Percentiles rank a stretch among this genome's conserved stretches.
Conservation (phyloP, 129 eudicot species). For the Saussurea involucrata region DNA sequence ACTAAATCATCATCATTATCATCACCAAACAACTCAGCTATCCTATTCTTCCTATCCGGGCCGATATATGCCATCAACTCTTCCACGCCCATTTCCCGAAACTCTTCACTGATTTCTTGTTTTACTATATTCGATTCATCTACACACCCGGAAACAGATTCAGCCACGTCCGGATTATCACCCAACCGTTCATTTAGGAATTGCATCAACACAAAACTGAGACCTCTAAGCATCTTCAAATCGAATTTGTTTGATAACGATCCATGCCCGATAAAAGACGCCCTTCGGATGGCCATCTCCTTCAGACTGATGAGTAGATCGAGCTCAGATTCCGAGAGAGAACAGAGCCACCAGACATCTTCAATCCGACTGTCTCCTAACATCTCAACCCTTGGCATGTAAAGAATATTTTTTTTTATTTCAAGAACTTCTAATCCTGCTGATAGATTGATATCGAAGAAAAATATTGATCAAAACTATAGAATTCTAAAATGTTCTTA, state of each 20-base stretch:
- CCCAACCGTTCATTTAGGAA: constrained; percentile 23
- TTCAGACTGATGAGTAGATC: constrained; percentile 43
- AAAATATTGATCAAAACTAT: background rate
- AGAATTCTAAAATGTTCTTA: background rate
- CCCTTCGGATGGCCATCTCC: constrained; percentile 27
- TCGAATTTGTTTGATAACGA: constrained; percentile 30
- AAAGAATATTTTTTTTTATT: background rate
- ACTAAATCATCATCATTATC: constrained; percentile 13
- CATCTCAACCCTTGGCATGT: constrained; percentile 16
- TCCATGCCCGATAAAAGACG: constrained; percentile 28
- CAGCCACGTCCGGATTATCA: background rate
- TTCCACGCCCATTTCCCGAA: constrained; percentile 32
- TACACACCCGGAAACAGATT: constrained; percentile 4
- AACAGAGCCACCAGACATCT: constrained; percentile 61
- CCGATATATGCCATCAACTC: constrained; percentile 24
- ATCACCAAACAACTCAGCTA: constrained; percentile 13
- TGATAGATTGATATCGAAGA: background rate
- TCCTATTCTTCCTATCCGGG: constrained; percentile 19
- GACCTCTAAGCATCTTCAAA: constrained; percentile 46
- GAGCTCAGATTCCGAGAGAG: constrained; percentile 49
- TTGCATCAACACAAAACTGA: constrained; percentile 40
- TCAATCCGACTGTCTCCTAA: constrained; percentile 36
- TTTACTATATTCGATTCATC: constrained; percentile 25
- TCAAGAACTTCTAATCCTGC: background rate
- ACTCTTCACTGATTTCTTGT: constrained; percentile 23